Conservation (phyloP, 2,329 filamentous ascomycete species). For the Cladophialophora exuberans region DNA sequence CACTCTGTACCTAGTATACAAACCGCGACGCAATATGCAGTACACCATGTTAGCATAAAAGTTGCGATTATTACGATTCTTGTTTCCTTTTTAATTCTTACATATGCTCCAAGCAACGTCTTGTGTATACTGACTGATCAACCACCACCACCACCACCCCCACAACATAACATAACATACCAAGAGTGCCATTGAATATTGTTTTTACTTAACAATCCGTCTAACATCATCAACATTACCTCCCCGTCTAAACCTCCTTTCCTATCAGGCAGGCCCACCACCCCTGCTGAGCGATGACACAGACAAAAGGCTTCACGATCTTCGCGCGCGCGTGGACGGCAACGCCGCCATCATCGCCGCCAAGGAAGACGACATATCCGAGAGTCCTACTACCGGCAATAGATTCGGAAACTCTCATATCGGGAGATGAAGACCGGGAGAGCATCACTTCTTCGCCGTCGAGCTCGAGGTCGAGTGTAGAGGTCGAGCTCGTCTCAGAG, state of each 20-base stretch:
- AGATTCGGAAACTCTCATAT: no score
- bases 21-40: conserved; percentile 26
- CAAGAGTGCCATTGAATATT: background rate
- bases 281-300: conserved; percentile 10
- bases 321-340: conserved; percentile 10
- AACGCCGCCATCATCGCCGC: conserved; percentile 2
- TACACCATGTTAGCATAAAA: conserved; percentile 18
- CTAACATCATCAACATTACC: background rate
- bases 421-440: conserved; percentile 12
- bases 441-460: conserved; percentile 4
- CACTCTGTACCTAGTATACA: conserved; percentile 24
- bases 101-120: background rate
- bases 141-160: background rate
- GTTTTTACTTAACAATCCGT: background rate
- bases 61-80: background rate
- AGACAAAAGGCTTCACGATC: conserved; percentile 14
- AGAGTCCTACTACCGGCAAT: no score
- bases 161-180: background rate
- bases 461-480: no score
- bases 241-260: background rate
- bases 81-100: background rate
- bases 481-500: no score
- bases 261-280: background rate
- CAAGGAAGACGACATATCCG: no score
- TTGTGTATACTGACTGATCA: no score